Evolutionary conservation across 192 early-diverging fungal species (phyloP).

Genomic region (Oehlia diaphana): DNA sequence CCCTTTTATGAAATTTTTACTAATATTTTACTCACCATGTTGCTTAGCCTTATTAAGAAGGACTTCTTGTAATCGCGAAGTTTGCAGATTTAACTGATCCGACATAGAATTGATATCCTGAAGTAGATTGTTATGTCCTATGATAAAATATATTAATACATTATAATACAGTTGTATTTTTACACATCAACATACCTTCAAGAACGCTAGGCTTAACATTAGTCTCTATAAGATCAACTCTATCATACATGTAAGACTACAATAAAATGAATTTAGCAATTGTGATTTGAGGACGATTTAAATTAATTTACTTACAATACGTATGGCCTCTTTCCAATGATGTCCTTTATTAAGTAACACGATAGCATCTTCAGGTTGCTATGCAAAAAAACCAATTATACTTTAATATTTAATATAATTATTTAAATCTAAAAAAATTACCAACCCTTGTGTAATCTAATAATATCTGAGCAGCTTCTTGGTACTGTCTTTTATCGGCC

Average conservation of each 20-base stretch:
- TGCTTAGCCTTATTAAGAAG: constrained; percentile 31
- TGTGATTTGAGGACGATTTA: background rate
- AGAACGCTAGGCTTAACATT: constrained; percentile 67
- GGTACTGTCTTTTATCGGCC: constrained; percentile 57
- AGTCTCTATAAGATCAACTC: constrained; percentile 75
- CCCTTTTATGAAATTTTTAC: background rate
- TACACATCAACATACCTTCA: constrained; percentile 42
- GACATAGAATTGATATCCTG: constrained; percentile 67
- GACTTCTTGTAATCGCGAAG: constrained; percentile 54
- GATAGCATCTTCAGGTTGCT: constrained; percentile 71
- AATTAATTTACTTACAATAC: constrained; percentile 45
- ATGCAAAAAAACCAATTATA: constrained; percentile 30
- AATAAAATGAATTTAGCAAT: background rate
- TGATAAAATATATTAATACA: background rate
- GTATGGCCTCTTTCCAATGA: constrained; percentile 77
- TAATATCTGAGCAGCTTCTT: constrained; percentile 67
- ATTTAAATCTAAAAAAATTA: background rate
- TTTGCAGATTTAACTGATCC: constrained; percentile 66
- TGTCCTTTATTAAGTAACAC: constrained; percentile 66
- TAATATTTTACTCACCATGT: background rate
- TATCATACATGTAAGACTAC: constrained; percentile 54
- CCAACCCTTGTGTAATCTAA: constrained; percentile 65
- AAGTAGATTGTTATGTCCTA: constrained; percentile 51
- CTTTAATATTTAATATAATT: background rate
- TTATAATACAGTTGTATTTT: background rate